Conservation (phyloP, 805 yeast genomes). For the Candida hispaniensis region DNA sequence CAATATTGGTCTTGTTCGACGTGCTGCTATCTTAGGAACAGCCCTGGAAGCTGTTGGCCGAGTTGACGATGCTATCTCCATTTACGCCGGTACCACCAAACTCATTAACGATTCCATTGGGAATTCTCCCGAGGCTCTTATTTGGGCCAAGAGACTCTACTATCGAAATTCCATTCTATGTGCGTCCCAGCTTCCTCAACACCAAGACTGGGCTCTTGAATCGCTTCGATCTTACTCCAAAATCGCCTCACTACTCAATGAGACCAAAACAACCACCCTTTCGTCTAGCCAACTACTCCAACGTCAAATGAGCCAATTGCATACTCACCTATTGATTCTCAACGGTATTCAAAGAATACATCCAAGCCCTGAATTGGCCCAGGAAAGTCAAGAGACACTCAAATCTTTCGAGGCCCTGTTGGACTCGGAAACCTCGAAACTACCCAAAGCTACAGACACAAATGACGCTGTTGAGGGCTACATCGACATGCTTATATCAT, state of each 20-base stretch:
- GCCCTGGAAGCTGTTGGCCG: slow-evolving; percentile 20
- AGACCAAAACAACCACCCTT: slow-evolving; percentile 10
- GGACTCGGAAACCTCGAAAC: slow-evolving; percentile 2
- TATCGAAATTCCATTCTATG: slow-evolving; percentile 18
- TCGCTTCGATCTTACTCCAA: slow-evolving; percentile 18
- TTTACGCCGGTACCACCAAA: slow-evolving; percentile 15
- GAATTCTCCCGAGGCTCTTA: slow-evolving; percentile 32
- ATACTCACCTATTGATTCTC: slow-evolving; percentile 15
- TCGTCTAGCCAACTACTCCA: slow-evolving; percentile 14
- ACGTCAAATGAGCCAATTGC: slow-evolving; percentile 15
- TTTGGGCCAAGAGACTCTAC: slow-evolving; percentile 34
- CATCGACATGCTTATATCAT: slow-evolving; percentile 19
- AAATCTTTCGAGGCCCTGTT: slow-evolving; percentile 18
- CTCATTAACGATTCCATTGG: slow-evolving; percentile 18
- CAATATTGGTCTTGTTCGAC: slow-evolving; percentile 18
- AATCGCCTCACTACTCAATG: slow-evolving; percentile 15
- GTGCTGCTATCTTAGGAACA: slow-evolving; percentile 22
- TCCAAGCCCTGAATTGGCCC: slow-evolving; percentile 8
- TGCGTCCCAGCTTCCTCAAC: slow-evolving; percentile 15
- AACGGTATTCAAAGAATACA: slow-evolving; percentile 14
- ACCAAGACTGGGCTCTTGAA: slow-evolving; percentile 16
- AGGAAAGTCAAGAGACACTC: slow-evolving; percentile 18
- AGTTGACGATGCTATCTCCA: slow-evolving; percentile 19
- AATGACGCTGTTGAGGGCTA: slow-evolving; percentile 21
- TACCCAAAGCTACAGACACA: slow-evolving; percentile 22